A percentile compares a stretch with the other conserved stretches of the same genome.
These are phyloP conservation scores for Eucalyptus lansdowneana DNA, from an alignment of 345 rosid species.

Conservation along the genomic window DNA sequence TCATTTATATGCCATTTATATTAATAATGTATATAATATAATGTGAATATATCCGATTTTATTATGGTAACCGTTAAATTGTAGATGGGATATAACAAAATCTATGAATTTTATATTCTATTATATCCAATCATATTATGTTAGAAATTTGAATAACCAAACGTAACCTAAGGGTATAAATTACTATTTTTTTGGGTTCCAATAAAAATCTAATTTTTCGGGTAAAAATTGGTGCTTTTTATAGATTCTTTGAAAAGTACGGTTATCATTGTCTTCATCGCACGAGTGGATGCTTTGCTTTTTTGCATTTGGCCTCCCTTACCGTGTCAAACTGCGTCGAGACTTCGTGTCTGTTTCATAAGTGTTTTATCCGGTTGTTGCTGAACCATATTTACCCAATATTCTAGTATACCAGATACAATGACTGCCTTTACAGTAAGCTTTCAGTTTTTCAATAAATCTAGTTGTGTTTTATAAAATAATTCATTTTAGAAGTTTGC, in stretches of 20 bases:
- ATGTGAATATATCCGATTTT: too few species aligned
- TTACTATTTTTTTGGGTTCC: not conserved
- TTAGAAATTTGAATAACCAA: too few species aligned
- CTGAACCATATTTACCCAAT: not conserved
- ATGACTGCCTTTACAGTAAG: not conserved
- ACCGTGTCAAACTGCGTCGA: not conserved
- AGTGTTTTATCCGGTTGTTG: not conserved
- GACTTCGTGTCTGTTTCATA: not conserved
- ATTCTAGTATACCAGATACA: not conserved
- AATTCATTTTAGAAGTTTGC: not conserved
- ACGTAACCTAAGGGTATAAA: not conserved
- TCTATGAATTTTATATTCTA: too few species aligned
- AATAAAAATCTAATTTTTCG: not conserved
- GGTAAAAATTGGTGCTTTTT: not conserved
- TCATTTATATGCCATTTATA: too few species aligned
- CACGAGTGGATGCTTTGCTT: not conserved
- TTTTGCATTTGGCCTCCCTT: not conserved
- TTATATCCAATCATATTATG: too few species aligned
- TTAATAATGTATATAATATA: fast-evolving
- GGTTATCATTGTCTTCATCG: not conserved
- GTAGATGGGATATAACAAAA: too few species aligned
- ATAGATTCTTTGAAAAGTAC: not conserved
- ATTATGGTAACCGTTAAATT: too few species aligned
- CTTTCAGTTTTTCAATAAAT: not conserved
- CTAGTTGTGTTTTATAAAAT: not conserved